Conservation (phyloP, 2,329 filamentous ascomycete species). For the Shiraia bambusicola region DNA sequence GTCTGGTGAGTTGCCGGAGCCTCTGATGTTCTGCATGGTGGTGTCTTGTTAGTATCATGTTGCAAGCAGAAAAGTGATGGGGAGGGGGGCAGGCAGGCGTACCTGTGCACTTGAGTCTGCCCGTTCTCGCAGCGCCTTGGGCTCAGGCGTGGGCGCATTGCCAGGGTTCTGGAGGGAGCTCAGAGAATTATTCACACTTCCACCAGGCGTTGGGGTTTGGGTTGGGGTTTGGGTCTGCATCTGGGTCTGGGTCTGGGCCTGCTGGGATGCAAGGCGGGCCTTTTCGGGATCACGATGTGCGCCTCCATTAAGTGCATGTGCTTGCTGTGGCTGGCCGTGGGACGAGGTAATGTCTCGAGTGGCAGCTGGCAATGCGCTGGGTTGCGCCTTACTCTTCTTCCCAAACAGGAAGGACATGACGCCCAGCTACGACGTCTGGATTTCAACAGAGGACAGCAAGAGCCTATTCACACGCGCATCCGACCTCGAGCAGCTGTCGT, state of each 20-base stretch:
- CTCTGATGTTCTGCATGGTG: constrained; percentile 23
- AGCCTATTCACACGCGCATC: constrained; percentile 36
- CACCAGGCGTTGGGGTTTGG: constrained; percentile 69
- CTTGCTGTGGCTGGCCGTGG: constrained; percentile 52
- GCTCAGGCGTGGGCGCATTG: constrained; percentile 61
- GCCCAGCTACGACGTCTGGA: constrained; percentile 21
- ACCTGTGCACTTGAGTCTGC: constrained; percentile 59
- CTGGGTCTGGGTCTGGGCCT: too few relatives aligned
- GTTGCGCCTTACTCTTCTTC: constrained; percentile 47
- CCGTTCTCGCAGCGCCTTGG: constrained; percentile 61
- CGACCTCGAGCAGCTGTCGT: constrained; percentile 17
- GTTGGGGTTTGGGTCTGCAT: too few relatives aligned
- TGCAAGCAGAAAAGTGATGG: not conserved
- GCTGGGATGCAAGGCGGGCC: constrained; percentile 22
- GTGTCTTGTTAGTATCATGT: too few relatives aligned
- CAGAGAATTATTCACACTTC: constrained; percentile 65
- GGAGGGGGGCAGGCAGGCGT: constrained; percentile 15
- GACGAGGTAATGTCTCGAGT: constrained; percentile 59
- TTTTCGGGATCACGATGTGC: constrained; percentile 46
- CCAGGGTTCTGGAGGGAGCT: constrained; percentile 66
- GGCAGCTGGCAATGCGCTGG: constrained; percentile 53
- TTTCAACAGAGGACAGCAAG: constrained; percentile 23
- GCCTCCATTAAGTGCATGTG: constrained; percentile 47
- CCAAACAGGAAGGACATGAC: constrained; percentile 58
- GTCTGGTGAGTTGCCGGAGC: constrained; percentile 58